phyloP scores from a whole-genome alignment of 345 rosid genomes.

The Hibiscus tridactylites region DNA sequence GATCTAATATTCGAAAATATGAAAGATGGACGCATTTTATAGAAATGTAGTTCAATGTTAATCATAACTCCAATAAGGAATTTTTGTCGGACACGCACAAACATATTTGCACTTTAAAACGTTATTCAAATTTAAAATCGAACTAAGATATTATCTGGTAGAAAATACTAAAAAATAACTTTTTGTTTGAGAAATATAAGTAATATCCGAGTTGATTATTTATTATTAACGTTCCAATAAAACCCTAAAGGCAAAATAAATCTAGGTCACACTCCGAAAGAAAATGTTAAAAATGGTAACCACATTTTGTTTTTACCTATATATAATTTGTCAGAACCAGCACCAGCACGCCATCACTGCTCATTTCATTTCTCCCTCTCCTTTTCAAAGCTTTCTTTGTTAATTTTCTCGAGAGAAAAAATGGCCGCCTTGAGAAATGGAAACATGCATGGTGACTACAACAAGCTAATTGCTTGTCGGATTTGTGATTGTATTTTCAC shows the following conservation, averaged over 20 bases:
- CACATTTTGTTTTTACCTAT: not conserved
- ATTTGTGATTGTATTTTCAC: not conserved
- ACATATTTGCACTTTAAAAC: too few species aligned
- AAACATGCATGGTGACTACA: not conserved
- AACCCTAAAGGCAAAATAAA: not conserved
- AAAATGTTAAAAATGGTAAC: not conserved
- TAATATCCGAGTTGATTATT: not conserved
- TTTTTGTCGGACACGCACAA: not conserved
- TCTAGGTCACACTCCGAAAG: not conserved
- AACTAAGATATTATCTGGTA: too few species aligned
- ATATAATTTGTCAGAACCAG: not conserved
- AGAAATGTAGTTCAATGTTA: not conserved
- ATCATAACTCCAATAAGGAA: not conserved
- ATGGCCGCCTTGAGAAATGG: not conserved
- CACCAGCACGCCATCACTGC: not conserved
- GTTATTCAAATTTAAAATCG: too few species aligned
- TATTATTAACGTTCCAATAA: not conserved
- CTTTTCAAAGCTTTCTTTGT: not conserved
- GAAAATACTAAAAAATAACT: not conserved
- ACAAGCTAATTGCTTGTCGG: conserved; percentile 1
- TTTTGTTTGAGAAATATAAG: not conserved
- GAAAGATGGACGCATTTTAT: not conserved
- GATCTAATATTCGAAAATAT: not conserved
- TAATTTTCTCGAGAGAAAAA: not conserved
- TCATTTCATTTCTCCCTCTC: not conserved